These are phyloP conservation scores for Podospora sp. DNA, from an alignment of 495 filamentous ascomycete genomes.

Conservation along the genomic window DNA sequence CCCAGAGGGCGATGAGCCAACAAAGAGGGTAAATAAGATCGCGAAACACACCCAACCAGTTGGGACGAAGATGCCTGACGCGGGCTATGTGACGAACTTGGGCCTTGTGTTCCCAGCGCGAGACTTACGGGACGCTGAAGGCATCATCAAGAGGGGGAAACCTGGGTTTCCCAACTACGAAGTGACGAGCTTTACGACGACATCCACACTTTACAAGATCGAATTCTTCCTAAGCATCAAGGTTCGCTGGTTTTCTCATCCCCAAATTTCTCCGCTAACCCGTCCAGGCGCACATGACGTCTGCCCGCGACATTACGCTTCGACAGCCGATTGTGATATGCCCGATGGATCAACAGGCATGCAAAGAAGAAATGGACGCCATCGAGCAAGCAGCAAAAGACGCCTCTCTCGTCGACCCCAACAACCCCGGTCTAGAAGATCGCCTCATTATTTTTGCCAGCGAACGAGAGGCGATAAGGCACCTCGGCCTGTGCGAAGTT, in stretches of 20 bases:
- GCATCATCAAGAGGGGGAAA: conserved; percentile 82
- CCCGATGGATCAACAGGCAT: conserved; percentile 90
- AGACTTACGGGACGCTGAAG: conserved; percentile 84
- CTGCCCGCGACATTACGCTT: conserved; percentile 84
- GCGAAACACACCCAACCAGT: conserved; percentile 81
- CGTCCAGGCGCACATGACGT: conserved; percentile 81
- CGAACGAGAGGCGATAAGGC: conserved; percentile 73
- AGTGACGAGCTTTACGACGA: conserved; percentile 88
- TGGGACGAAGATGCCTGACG: conserved; percentile 78
- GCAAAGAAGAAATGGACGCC: conserved; percentile 97
- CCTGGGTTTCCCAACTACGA: conserved; percentile 86
- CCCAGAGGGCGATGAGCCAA: conserved; percentile 96
- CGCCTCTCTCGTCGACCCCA: conserved; percentile 78
- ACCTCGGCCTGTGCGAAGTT: conserved; percentile 82
- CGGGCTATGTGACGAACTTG: conserved; percentile 87
- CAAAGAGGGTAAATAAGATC: conserved; percentile 83
- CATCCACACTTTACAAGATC: conserved; percentile 94
- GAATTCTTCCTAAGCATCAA: conserved; percentile 95
- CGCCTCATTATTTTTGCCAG: conserved; percentile 76
- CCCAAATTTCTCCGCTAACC: conserved; percentile 25
- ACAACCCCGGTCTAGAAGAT: conserved; percentile 86
- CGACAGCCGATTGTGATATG: conserved; percentile 96
- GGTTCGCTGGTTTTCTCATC: conserved; percentile 52
- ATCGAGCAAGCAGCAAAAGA: conserved; percentile 95
- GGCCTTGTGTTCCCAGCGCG: conserved; percentile 90